A percentile compares a stretch with the other conserved stretches of the same genome.
Conservation (phyloP, 2,329 filamentous ascomycete species). For the Paramyrothecium roridum region DNA sequence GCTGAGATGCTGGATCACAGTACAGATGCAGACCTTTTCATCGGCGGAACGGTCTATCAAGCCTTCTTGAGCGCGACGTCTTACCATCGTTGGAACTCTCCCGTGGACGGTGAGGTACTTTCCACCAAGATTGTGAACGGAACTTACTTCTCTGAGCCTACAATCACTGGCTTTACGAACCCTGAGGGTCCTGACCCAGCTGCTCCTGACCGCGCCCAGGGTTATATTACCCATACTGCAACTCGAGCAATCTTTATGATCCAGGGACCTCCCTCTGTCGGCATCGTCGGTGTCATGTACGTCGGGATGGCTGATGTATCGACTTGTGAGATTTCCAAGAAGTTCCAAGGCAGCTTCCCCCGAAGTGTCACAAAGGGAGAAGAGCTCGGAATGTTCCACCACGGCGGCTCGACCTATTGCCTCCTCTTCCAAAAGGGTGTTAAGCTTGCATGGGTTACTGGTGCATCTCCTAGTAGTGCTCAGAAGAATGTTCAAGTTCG, state of each 20-base stretch:
- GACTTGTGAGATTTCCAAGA: conserved; percentile 52
- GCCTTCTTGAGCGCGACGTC: conserved; percentile 61
- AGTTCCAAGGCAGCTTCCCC: conserved; percentile 3
- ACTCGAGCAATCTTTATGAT: conserved; percentile 66
- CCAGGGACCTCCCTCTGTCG: conserved; percentile 62
- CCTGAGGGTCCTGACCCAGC: conserved; percentile 12
- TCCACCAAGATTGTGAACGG: conserved; percentile 49
- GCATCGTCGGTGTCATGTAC: conserved; percentile 63
- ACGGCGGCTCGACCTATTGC: conserved; percentile 64
- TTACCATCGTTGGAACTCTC: conserved; percentile 68
- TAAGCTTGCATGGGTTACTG: conserved; percentile 25
- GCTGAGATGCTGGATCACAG: conserved; percentile 56
- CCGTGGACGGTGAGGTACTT: conserved; percentile 44
- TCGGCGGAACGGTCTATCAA: conserved; percentile 62
- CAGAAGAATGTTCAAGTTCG: conserved; percentile 13
- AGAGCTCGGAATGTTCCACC: conserved; percentile 71
- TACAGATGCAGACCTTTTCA: conserved; percentile 44
- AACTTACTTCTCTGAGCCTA: conserved; percentile 58
- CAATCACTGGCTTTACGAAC: background rate
- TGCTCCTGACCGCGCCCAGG: conserved; percentile 41
- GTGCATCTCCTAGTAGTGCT: conserved; percentile 7
- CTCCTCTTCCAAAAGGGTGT: conserved; percentile 57
- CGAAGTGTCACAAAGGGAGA: conserved; percentile 52
- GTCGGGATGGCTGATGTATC: conserved; percentile 72
- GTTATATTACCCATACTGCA: conserved; percentile 60